These are phyloP conservation scores for Chenopodium berlandieri DNA, from an alignment of 148 eudicot genomes.

Conservation along the genomic window DNA sequence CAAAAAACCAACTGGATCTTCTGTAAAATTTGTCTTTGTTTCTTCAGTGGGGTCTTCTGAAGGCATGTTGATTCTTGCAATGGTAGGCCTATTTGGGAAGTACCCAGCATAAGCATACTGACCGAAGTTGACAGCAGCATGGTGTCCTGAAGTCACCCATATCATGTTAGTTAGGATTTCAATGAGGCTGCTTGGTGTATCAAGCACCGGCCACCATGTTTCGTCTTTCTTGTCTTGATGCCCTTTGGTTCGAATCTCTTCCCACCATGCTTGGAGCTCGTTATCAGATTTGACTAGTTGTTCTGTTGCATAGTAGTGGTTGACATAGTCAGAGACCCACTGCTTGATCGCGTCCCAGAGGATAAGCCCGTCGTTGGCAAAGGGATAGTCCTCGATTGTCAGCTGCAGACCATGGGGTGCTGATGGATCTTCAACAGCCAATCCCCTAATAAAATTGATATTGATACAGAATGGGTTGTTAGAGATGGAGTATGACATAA, in stretches of 20 bases:
- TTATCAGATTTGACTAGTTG: conserved; percentile 36
- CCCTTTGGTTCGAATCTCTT: conserved; percentile 55
- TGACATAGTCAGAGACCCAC: conserved; percentile 71
- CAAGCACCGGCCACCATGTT: conserved; percentile 73
- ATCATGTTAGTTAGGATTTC: conserved; percentile 57
- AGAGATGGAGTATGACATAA: not conserved
- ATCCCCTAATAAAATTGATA: conserved; percentile 13
- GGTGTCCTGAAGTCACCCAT: conserved; percentile 85
- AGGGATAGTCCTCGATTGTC: conserved; percentile 71
- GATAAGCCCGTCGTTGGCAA: conserved; percentile 68
- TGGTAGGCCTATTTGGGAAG: conserved; percentile 68
- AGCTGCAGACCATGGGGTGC: conserved; percentile 69
- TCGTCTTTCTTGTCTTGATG: conserved; percentile 74
- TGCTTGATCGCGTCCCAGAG: conserved; percentile 66
- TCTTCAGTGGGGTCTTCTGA: conserved; percentile 47
- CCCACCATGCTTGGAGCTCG: conserved; percentile 85
- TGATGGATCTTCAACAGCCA: conserved; percentile 44
- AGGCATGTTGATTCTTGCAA: conserved; percentile 60
- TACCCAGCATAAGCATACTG: conserved; percentile 69
- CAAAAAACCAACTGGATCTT: conserved; percentile 38
- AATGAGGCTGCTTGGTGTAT: conserved; percentile 41
- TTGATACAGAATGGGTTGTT: not conserved
- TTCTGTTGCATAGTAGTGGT: conserved; percentile 44
- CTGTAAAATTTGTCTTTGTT: conserved; percentile 34
- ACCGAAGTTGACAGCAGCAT: conserved; percentile 82